Percentiles rank a stretch among this genome's conserved stretches.
phyloP scores from a whole-genome alignment of 495 filamentous ascomycete genomes.

The Penicillium daleae region DNA sequence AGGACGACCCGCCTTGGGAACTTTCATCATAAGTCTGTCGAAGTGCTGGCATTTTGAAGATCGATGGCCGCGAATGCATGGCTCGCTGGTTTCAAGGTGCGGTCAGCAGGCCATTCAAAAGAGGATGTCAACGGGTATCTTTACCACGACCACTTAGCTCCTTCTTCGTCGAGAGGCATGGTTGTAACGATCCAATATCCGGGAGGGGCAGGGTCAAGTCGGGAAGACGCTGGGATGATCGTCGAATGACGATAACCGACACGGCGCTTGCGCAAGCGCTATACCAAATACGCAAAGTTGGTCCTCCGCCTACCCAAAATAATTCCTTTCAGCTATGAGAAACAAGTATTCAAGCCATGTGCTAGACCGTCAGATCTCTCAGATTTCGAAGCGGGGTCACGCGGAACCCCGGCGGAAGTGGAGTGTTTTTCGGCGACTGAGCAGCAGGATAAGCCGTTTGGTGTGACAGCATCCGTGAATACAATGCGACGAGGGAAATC shows the following conservation, averaged over 20 bases:
- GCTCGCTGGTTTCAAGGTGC: constrained; percentile 56
- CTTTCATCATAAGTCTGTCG: constrained; percentile 73
- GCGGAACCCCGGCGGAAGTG: neutral
- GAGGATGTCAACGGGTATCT: neutral
- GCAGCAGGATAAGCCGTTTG: neutral
- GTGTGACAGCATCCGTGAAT: constrained; percentile 9
- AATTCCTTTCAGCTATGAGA: neutral
- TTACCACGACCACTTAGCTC: constrained; percentile 58
- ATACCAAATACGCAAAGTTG: too few species aligned
- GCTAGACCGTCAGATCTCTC: constrained; percentile 5
- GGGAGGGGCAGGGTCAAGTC: constrained; percentile 2
- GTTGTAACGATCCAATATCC: constrained; percentile 7
- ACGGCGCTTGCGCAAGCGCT: neutral
- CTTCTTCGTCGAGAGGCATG: constrained; percentile 55
- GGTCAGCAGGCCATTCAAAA: constrained; percentile 11
- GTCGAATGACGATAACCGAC: constrained; percentile 11
- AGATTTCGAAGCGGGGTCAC: constrained; percentile 9
- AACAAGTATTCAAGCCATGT: neutral
- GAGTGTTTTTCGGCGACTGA: neutral
- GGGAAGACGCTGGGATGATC: constrained; percentile 3
- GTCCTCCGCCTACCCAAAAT: too few species aligned
- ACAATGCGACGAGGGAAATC: constrained; percentile 4
- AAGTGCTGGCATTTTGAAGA: constrained; percentile 83
- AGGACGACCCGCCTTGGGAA: constrained; percentile 80
- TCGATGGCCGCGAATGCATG: constrained; percentile 84